Evolutionary conservation across 73 alveolate genomes (phyloP).

Genomic region (Breviolum minutum): DNA sequence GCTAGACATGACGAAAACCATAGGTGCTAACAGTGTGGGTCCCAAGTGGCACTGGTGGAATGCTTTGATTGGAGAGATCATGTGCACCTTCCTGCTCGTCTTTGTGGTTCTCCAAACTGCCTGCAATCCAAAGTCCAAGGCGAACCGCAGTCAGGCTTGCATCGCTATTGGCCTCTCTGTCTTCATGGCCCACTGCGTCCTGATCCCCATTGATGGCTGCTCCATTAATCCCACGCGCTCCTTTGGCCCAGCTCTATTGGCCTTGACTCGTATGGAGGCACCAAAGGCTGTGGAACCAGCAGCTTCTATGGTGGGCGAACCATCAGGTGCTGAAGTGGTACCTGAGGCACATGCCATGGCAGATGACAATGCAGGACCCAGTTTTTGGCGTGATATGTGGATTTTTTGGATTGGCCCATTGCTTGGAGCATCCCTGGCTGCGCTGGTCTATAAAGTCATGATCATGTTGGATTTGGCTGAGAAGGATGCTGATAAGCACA

Average conservation of each 20-base stretch:
- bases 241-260: constrained; percentile 79
- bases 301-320: constrained; percentile 34
- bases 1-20: constrained; percentile 68
- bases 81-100: constrained; percentile 91
- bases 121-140: constrained; percentile 45
- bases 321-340: neutral
- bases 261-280: constrained; percentile 60
- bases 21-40: constrained; percentile 91
- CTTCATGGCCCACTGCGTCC: constrained; percentile 92
- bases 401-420: constrained; percentile 93
- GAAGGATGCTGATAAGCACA: too few relatives aligned
- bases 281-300: constrained; percentile 40
- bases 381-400: constrained; percentile 89
- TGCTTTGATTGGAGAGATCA: constrained; percentile 55
- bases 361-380: constrained; percentile 42
- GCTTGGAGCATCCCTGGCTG: constrained; percentile 69
- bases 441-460: constrained; percentile 39
- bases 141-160: constrained; percentile 94
- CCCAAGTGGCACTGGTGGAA: constrained; percentile 94
- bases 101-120: constrained; percentile 91
- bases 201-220: constrained; percentile 95
- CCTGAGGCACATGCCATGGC: neutral
- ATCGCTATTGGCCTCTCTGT: constrained; percentile 91
- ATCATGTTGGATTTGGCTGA: neutral
- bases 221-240: constrained; percentile 95